These are phyloP conservation scores for Debaryomyces udenii DNA, from an alignment of 1,139 yeast genomes.

Conservation along the genomic window DNA sequence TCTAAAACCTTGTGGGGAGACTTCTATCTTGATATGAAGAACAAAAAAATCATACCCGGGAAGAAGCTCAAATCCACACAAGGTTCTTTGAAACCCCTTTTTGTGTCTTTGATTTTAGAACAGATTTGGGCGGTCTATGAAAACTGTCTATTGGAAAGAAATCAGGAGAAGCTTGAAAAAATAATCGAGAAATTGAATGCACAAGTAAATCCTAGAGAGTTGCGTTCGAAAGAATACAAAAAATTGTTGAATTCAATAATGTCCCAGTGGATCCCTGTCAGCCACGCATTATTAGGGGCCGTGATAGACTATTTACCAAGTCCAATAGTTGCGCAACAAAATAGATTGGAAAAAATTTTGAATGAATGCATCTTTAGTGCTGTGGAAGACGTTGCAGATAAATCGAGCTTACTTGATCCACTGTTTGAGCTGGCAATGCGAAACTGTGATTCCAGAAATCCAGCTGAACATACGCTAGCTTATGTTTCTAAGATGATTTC, in stretches of 20 bases:
- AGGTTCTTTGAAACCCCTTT: conserved; percentile 67
- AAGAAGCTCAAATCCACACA: conserved; percentile 55
- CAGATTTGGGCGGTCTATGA: conserved; percentile 93
- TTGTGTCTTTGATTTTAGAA: conserved; percentile 85
- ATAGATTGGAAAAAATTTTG: conserved; percentile 69
- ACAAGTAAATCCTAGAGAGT: conserved; percentile 72
- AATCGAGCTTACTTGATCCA: conserved; percentile 43
- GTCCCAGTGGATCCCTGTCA: conserved; percentile 94
- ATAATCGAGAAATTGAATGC: conserved; percentile 72
- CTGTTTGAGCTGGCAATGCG: conserved; percentile 58
- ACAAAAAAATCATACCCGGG: conserved; percentile 73
- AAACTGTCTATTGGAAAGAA: conserved; percentile 63
- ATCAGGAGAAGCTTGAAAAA: conserved; percentile 72
- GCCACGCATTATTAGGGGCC: conserved; percentile 80
- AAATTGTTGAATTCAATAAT: conserved; percentile 66
- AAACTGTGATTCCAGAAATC: conserved; percentile 55
- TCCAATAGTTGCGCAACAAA: conserved; percentile 73
- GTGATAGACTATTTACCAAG: conserved; percentile 87
- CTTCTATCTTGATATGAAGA: conserved; percentile 83
- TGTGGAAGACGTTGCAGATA: conserved; percentile 32
- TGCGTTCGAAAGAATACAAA: conserved; percentile 77
- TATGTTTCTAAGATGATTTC: conserved; percentile 91
- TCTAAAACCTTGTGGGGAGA: conserved; percentile 97
- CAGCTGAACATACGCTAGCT: conserved; percentile 67
- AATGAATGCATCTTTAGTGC: conserved; percentile 50